phyloP scores from a whole-genome alignment of 257 asterid species.

The Ilex asprella region DNA sequence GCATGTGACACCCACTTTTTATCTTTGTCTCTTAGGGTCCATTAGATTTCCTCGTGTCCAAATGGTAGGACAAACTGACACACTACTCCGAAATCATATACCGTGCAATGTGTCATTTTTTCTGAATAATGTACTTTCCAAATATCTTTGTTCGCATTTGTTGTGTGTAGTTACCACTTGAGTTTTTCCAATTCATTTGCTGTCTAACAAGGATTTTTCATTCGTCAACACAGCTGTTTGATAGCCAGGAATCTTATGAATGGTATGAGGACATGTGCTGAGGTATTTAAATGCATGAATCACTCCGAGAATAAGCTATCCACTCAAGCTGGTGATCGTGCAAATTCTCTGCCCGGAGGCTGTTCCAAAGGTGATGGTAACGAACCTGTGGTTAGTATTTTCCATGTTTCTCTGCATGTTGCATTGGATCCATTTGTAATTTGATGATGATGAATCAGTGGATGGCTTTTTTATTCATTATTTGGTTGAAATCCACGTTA shows the following conservation, averaged over 20 bases:
- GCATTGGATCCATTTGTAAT: not conserved
- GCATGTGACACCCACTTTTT: too few species aligned
- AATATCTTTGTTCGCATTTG: too few species aligned
- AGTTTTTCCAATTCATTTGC: not conserved
- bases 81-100: too few species aligned
- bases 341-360: conserved; percentile 42
- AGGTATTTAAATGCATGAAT: conserved; percentile 73
- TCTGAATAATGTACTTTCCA: too few species aligned
- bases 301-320: conserved; percentile 47
- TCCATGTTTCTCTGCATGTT: conserved; percentile 10
- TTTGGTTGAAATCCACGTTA: conserved; percentile 18
- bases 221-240: conserved; percentile 68
- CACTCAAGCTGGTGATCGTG: conserved; percentile 42
- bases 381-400: conserved; percentile 57
- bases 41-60: too few species aligned
- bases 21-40: too few species aligned
- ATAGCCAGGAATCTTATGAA: conserved; percentile 88
- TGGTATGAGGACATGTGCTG: conserved; percentile 78
- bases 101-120: too few species aligned
- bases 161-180: too few species aligned
- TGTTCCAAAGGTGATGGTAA: conserved; percentile 58
- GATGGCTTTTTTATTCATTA: not conserved
- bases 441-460: too few species aligned
- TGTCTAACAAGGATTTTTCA: conserved; percentile 4
- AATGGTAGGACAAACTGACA: too few species aligned